Evolutionary conservation across 2,329 filamentous ascomycete species (phyloP), one percentile per base, ranked within the genome.

Genomic region (Ascochyta rabiei): DNA sequence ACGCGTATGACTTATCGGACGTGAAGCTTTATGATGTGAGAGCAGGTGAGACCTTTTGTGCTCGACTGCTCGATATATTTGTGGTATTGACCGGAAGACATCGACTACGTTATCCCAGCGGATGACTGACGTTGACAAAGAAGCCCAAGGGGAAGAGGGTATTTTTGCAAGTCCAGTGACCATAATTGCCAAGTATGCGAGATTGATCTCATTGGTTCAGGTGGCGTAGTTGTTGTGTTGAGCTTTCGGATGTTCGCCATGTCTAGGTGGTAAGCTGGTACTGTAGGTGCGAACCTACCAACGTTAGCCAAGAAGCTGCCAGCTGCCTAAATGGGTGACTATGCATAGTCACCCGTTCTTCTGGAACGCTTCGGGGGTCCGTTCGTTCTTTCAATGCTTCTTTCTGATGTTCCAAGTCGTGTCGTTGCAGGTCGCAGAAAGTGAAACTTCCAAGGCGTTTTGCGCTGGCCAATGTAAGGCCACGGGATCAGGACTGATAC

Each of bases 361-460:
- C 51, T 59, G 50, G 53, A 61, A 56, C 53, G 33, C 7, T 33
- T 44, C 15, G n/a, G 44, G 44, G 54, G 46, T 44, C 56, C 47
- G 41, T 21, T 34, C 40, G 46, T 48, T 48, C 55, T 30, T 24
- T 40, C 19, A 48, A 35, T 31, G 49, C 48, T 48, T 43, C 43
- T 40, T 18, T 35, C 16, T 48, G 46, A 44, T 18, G 19, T 26
- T 46, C 19, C 30, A 30, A 40, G 45, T 31, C 24, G 37, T 42
- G 34, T 44, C 51, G 47, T 46, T 53, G 49, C 45, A 50, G 35
- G 19, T 59, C 34, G 30, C 55, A 34, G 21, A 48, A 55, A 39
- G 41, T 66, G 56, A 62, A 63, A 66, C 60, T 40, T 48, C 48
- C 50, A 60, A 52, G 49, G 49, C 54, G 57, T 63, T 66, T 64